These are phyloP conservation scores for Benincasa hispida DNA, from an alignment of 306 rosid species.

Conservation along the genomic window DNA sequence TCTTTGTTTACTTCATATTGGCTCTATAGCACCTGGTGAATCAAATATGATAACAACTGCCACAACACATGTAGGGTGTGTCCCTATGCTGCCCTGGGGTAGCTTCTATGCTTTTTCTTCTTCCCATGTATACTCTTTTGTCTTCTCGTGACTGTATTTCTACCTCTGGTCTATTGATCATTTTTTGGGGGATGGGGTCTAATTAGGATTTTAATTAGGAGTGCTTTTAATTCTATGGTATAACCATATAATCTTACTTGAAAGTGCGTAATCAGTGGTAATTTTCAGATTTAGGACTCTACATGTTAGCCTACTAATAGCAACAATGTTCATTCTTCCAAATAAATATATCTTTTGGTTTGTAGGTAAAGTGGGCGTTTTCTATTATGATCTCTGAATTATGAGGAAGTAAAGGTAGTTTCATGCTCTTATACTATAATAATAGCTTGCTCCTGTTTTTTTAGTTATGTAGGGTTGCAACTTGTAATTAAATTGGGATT, in stretches of 20 bases:
- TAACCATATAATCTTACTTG: constrained; percentile 7
- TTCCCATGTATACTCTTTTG: neutral
- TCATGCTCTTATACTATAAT: constrained; percentile 72
- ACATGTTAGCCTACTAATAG: constrained; percentile 60
- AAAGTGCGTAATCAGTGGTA: constrained; percentile 19
- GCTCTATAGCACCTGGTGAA: neutral
- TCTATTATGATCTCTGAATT: constrained; percentile 99
- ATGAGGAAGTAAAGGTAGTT: constrained; percentile 99
- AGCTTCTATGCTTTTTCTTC: neutral
- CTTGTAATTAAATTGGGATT: constrained; percentile 12
- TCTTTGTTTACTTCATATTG: neutral
- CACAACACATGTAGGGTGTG: neutral
- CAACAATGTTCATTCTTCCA: constrained; percentile 83
- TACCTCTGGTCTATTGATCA: neutral
- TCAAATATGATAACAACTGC: neutral
- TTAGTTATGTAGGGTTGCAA: constrained; percentile 34
- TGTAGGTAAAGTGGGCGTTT: constrained; percentile 99
- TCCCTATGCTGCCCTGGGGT: neutral
- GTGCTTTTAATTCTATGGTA: neutral
- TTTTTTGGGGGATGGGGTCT: neutral
- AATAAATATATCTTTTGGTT: constrained; percentile 96
- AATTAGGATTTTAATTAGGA: neutral
- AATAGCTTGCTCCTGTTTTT: constrained; percentile 40
- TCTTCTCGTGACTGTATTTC: neutral
- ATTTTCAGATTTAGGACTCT: constrained; percentile 33